phyloP scores from a whole-genome alignment of 2,329 filamentous ascomycete genomes.

The Calcarisporium arbuscula region DNA sequence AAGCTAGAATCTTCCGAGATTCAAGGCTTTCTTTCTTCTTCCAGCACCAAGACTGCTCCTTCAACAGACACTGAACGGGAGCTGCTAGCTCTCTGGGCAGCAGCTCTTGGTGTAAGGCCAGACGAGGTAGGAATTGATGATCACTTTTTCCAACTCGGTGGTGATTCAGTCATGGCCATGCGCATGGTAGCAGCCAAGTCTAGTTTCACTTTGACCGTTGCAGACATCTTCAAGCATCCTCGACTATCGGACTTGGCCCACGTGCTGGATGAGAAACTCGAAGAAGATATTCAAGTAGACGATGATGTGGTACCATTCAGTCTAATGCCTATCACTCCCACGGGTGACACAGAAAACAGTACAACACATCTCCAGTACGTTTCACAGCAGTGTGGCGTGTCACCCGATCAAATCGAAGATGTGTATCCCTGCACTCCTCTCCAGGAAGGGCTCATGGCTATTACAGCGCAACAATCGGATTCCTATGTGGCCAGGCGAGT shows the following conservation, averaged over 20 bases:
- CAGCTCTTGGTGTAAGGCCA: too few relatives aligned
- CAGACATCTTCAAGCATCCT: constrained; percentile 3
- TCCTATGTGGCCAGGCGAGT: neutral
- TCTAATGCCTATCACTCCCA: too few relatives aligned
- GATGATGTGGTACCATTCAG: too few relatives aligned
- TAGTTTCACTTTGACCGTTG: constrained; percentile 1
- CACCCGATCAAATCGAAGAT: neutral
- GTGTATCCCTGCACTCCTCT: constrained; percentile 2
- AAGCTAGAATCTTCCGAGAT: neutral
- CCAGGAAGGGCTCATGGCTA: constrained; percentile 1
- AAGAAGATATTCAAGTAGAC: too few relatives aligned
- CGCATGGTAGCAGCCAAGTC: neutral
- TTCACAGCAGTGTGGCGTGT: neutral
- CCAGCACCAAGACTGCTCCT: constrained; percentile 1
- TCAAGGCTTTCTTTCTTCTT: constrained; percentile 1
- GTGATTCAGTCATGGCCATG: constrained; percentile 2
- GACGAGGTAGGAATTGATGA: too few relatives aligned
- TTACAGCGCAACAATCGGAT: neutral
- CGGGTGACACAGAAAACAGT: too few relatives aligned
- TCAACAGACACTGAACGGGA: neutral
- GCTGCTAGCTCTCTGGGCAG: constrained; percentile 1
- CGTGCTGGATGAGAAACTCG: neutral
- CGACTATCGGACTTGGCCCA: constrained; percentile 2
- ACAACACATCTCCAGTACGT: too few relatives aligned
- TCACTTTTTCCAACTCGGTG: constrained; percentile 2